These are phyloP conservation scores for Suillus clintonianus DNA, from an alignment of 768 basidiomycete species.

Conservation along the genomic window DNA sequence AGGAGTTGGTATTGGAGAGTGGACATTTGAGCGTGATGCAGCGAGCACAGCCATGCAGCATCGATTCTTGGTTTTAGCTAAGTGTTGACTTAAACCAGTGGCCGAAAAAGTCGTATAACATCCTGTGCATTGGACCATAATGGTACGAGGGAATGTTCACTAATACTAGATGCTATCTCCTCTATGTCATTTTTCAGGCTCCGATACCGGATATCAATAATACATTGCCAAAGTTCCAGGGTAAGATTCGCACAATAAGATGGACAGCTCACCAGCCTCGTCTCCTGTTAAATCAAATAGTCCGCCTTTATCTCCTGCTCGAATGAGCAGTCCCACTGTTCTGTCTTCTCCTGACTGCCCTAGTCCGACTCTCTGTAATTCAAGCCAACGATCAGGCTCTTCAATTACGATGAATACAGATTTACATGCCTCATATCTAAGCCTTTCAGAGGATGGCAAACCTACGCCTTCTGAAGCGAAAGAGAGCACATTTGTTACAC, in stretches of 20 bases:
- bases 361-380: neutral
- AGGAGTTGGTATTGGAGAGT: neutral
- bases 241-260: neutral
- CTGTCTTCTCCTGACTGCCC: neutral
- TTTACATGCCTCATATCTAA: neutral
- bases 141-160: no score
- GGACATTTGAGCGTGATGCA: neutral
- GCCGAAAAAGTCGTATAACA: neutral
- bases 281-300: neutral
- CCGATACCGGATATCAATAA: neutral
- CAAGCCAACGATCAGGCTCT: neutral
- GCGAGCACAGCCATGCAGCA: neutral
- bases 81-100: neutral
- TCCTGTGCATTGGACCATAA: neutral
- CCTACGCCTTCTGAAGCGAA: no score
- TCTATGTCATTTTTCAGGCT: neutral
- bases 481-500: no score
- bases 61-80: neutral
- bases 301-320: neutral
- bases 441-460: no score
- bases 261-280: neutral
- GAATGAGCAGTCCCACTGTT: neutral
- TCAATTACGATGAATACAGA: neutral
- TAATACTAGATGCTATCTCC: no score
- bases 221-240: neutral